Conservation (phyloP, 176 grass and related monocot genomes). For the Juncus effusus region DNA sequence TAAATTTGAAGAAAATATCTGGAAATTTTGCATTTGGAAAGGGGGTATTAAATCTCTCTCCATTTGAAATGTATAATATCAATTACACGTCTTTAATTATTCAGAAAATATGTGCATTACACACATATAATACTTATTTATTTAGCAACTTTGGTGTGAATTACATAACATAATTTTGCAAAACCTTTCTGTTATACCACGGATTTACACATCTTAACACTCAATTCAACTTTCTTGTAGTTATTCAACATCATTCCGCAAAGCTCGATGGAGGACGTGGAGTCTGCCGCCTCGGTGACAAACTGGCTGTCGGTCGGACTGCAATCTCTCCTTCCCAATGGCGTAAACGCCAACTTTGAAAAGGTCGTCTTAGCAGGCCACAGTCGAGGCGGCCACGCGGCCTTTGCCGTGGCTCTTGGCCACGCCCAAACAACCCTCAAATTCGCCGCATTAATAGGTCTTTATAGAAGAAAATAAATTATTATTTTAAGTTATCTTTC, state of each 20-base stretch:
- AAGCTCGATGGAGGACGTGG: slow-evolving; percentile 29
- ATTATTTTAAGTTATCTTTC: too few relatives aligned
- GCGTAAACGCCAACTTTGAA: slow-evolving; percentile 30
- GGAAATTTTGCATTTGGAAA: too few relatives aligned
- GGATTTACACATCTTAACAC: neutral
- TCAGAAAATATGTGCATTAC: too few relatives aligned
- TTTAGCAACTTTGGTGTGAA: too few relatives aligned
- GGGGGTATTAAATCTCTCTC: too few relatives aligned
- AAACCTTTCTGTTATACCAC: too few relatives aligned
- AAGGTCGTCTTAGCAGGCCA: slow-evolving; percentile 46
- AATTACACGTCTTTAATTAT: too few relatives aligned
- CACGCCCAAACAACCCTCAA: slow-evolving; percentile 30
- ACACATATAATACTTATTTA: too few relatives aligned
- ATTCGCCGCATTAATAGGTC: slow-evolving; percentile 29
- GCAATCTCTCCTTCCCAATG: slow-evolving; percentile 27
- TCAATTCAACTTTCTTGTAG: neutral
- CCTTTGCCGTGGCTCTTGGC: slow-evolving; percentile 43
- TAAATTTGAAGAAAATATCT: too few relatives aligned
- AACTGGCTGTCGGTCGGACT: slow-evolving; percentile 44
- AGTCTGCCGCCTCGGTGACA: slow-evolving; percentile 15
- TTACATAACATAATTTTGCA: too few relatives aligned
- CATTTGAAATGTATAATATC: too few relatives aligned
- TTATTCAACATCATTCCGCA: slow-evolving; percentile 5
- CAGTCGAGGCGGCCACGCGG: slow-evolving; percentile 54
- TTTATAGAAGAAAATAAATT: too few relatives aligned